These are phyloP conservation scores for Solanum sparsipilum DNA, from an alignment of 257 asterid species.

Conservation along the genomic window DNA sequence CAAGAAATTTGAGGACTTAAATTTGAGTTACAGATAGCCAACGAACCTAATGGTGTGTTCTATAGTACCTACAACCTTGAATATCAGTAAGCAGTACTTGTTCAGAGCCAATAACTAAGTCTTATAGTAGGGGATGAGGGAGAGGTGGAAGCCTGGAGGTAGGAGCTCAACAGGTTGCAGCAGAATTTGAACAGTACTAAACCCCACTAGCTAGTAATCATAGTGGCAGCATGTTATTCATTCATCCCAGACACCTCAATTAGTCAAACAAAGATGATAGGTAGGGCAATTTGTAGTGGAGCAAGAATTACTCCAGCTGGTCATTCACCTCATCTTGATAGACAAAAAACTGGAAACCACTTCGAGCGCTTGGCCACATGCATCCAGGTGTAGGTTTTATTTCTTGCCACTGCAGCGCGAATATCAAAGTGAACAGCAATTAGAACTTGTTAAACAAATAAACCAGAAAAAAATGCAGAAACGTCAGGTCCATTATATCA, in stretches of 20 bases:
- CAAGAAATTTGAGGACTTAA: neutral
- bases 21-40: neutral
- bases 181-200: neutral
- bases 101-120: neutral
- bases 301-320: neutral
- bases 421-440: conserved; percentile 1
- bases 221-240: neutral
- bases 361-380: conserved; percentile 98
- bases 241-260: conserved; percentile 1
- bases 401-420: conserved; percentile 84
- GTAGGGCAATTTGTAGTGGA: neutral
- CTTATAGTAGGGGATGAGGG: neutral
- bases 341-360: conserved; percentile 89
- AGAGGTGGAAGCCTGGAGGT: neutral
- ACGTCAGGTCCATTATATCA: neutral
- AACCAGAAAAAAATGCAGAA: neutral
- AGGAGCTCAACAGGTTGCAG: neutral
- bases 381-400: conserved; percentile 83
- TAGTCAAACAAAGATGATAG: neutral
- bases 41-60: neutral
- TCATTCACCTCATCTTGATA: conserved; percentile 78
- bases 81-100: neutral
- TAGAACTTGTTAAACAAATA: conserved; percentile 1
- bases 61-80: neutral
- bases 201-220: neutral